These are phyloP conservation scores for Fulvia fulva DNA, from an alignment of 2,329 filamentous ascomycete species.

Conservation along the genomic window DNA sequence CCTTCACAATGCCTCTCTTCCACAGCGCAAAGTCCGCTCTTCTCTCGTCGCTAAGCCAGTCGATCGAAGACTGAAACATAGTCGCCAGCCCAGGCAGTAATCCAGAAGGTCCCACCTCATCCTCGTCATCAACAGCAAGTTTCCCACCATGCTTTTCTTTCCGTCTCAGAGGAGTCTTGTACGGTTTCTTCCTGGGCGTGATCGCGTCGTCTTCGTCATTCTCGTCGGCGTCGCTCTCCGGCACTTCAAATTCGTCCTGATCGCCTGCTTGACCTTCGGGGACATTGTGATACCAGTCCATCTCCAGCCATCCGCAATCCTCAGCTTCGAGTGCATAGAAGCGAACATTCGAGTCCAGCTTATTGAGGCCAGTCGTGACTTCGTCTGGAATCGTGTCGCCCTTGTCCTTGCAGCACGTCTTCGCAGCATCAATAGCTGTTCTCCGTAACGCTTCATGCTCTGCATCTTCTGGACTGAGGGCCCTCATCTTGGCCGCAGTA, in stretches of 20 bases:
- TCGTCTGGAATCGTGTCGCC: slow-evolving; percentile 6
- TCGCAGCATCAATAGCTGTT: slow-evolving; percentile 8
- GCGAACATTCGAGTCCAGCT: slow-evolving; percentile 8
- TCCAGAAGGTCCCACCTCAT: slow-evolving; percentile 27
- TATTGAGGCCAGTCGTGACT: slow-evolving; percentile 4
- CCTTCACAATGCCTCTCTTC: slow-evolving; percentile 58
- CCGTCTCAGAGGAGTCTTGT: slow-evolving; percentile 34
- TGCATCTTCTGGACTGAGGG: slow-evolving; percentile 4
- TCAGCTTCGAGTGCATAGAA: slow-evolving; percentile 23
- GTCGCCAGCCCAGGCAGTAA: slow-evolving; percentile 51
- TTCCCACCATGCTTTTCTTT: slow-evolving; percentile 32
- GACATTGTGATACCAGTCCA: slow-evolving; percentile 25
- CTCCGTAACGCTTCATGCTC: slow-evolving; percentile 5
- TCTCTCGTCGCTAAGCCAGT: slow-evolving; percentile 64
- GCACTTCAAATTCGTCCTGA: slow-evolving; percentile 34
- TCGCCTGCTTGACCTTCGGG: slow-evolving; percentile 39
- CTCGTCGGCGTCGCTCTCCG: slow-evolving; percentile 10
- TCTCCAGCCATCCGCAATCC: slow-evolving; percentile 23
- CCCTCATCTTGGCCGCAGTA: slow-evolving; percentile 13
- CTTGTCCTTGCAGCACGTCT: slow-evolving; percentile 1
- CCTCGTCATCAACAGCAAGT: slow-evolving; percentile 11
- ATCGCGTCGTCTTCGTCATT: slow-evolving; percentile 6
- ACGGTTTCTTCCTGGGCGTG: slow-evolving; percentile 17
- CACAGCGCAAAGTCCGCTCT: slow-evolving; percentile 60
- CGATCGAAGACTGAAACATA: slow-evolving; percentile 72